Percentiles rank a stretch among this genome's conserved stretches.
Conservation (phyloP, 441 rosid genomes). For the Biscutella laevigata region DNA sequence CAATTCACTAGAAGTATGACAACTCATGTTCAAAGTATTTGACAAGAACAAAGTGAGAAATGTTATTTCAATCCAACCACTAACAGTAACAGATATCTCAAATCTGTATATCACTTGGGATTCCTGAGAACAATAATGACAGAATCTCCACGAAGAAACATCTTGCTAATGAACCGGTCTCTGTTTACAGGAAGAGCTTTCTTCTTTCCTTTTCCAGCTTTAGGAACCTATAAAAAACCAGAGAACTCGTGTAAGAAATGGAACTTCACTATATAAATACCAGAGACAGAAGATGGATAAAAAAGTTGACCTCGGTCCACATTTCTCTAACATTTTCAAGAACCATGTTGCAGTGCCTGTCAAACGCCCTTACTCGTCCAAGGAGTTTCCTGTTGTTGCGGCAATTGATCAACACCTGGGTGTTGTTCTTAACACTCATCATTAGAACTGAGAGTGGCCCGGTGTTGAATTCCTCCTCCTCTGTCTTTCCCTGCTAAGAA, state of each 20-base stretch:
- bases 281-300: not conserved
- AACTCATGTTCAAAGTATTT: constrained; percentile 6
- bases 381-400: constrained; percentile 90
- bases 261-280: not conserved
- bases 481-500: constrained; percentile 41
- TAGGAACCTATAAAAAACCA: constrained; percentile 52
- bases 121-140: constrained; percentile 90
- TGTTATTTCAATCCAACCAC: not conserved
- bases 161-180: constrained; percentile 87
- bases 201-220: constrained; percentile 94
- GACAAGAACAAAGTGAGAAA: not conserved
- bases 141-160: constrained; percentile 95
- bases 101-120: constrained; percentile 56
- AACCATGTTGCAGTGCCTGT: constrained; percentile 96
- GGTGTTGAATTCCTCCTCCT: constrained; percentile 87
- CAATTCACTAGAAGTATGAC: not conserved
- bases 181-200: constrained; percentile 86
- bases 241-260: not conserved
- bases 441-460: constrained; percentile 90
- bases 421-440: constrained; percentile 92
- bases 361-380: constrained; percentile 94
- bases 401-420: constrained; percentile 92
- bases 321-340: constrained; percentile 91
- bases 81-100: too few relatives aligned
- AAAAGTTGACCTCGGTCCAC: constrained; percentile 83